Percentiles rank a stretch among this genome's conserved stretches.
These are phyloP conservation scores for Lumnitzera littorea DNA, from an alignment of 345 rosid genomes.

Conservation along the genomic window DNA sequence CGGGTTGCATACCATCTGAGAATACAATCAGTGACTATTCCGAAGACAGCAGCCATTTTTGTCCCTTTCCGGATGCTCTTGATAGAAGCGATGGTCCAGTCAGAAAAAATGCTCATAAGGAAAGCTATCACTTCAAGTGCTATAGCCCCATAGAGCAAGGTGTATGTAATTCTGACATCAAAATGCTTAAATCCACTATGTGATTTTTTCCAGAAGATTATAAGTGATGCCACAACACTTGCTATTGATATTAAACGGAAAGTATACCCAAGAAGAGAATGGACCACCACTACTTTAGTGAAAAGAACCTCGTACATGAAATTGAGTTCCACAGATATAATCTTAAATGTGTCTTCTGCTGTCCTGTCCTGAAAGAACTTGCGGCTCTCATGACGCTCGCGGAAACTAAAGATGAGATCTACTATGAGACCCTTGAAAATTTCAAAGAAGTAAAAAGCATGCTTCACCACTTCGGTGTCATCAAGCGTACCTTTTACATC, in stretches of 20 bases:
- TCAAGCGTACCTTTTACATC: not conserved
- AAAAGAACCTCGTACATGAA: constrained; percentile 53
- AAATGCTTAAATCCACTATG: constrained; percentile 12
- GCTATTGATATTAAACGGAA: constrained; percentile 16
- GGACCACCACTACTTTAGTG: constrained; percentile 45
- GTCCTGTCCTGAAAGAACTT: constrained; percentile 21
- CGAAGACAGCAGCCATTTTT: constrained; percentile 2
- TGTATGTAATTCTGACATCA: constrained; percentile 47
- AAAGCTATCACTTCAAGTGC: constrained; percentile 38
- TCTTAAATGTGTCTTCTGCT: constrained; percentile 33
- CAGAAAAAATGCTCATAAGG: constrained; percentile 42
- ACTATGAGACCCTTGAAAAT: constrained; percentile 51
- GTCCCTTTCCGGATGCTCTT: constrained; percentile 8
- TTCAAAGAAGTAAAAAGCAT: constrained; percentile 29
- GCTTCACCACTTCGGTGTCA: constrained; percentile 21
- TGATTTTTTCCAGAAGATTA: constrained; percentile 21
- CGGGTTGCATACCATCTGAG: too few relatives aligned
- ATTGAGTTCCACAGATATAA: constrained; percentile 57
- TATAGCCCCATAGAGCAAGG: constrained; percentile 39
- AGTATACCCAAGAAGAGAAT: constrained; percentile 17
- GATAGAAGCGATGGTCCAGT: constrained; percentile 40
- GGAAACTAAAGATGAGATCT: constrained; percentile 48
- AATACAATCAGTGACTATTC: too few relatives aligned
- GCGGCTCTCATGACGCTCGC: constrained; percentile 37
- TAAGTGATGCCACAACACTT: constrained; percentile 24